These are phyloP conservation scores for Pinus taeda DNA, from an alignment of 75 land plant genomes.

Conservation along the genomic window DNA sequence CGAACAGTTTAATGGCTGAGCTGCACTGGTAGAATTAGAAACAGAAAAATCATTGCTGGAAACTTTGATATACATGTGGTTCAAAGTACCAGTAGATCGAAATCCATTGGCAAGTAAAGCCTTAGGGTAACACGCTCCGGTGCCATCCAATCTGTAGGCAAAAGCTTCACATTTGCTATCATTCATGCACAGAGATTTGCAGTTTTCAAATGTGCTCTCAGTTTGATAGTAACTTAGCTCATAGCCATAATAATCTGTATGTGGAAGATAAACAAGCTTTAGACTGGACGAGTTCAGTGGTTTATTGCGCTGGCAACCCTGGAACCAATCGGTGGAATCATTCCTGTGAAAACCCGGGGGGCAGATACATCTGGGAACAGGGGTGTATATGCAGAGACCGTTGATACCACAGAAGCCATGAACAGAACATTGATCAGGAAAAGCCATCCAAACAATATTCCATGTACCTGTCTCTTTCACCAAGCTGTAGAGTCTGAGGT, in stretches of 20 bases:
- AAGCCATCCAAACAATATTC: too few species aligned
- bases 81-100: background rate
- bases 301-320: constrained; percentile 12
- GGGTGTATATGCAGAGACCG: constrained; percentile 33
- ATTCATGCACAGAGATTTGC: constrained; percentile 22
- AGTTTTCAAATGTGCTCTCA: constrained; percentile 8
- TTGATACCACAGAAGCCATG: constrained; percentile 53
- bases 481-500: background rate
- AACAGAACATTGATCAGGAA: too few species aligned
- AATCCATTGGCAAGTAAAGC: too few species aligned
- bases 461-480: too few species aligned
- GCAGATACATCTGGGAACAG: constrained; percentile 34
- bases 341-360: constrained; percentile 9
- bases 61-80: constrained; percentile 24
- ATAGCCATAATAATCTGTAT: background rate
- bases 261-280: constrained; percentile 29
- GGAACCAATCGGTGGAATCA: too few species aligned
- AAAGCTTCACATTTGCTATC: constrained; percentile 29
- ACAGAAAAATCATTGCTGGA: constrained; percentile 4
- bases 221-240: constrained; percentile 14
- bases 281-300: constrained; percentile 2
- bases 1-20: constrained; percentile 12
- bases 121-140: constrained; percentile 13
- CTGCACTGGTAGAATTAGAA: background rate
- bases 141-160: constrained; percentile 20